Percentiles rank a stretch among this genome's conserved stretches.
Conservation (phyloP, 2,329 filamentous ascomycete genomes). For the Aureobasidium sp. region DNA sequence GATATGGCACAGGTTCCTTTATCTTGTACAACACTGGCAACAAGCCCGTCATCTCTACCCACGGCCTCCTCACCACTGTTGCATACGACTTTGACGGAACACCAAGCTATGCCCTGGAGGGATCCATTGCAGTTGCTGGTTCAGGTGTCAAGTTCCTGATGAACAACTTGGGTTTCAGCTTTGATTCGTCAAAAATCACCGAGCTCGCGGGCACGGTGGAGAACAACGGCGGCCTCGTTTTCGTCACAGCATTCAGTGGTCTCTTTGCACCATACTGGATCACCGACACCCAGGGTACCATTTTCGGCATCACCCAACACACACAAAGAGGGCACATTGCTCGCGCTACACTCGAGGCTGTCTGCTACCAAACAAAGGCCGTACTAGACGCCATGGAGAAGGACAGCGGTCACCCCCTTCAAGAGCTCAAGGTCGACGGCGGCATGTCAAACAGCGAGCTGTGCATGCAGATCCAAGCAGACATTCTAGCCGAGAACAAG, state of each 20-base stretch:
- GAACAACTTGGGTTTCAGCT: slow-evolving; percentile 58
- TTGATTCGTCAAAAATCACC: slow-evolving; percentile 57
- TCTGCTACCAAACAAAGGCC: slow-evolving; percentile 86
- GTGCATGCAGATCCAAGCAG: slow-evolving; percentile 86
- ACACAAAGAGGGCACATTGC: slow-evolving; percentile 82
- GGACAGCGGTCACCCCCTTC: slow-evolving; percentile 70
- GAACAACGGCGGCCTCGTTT: slow-evolving; percentile 75
- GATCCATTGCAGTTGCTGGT: slow-evolving; percentile 71
- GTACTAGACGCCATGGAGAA: slow-evolving; percentile 88
- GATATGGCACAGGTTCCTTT: slow-evolving; percentile 68
- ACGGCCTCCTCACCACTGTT: slow-evolving; percentile 78
- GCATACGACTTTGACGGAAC: slow-evolving; percentile 73
- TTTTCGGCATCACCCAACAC: slow-evolving; percentile 55
- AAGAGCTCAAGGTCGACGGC: slow-evolving; percentile 74
- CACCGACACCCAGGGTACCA: slow-evolving; percentile 81
- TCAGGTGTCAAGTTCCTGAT: slow-evolving; percentile 55
- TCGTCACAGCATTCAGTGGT: slow-evolving; percentile 87
- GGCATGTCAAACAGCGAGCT: slow-evolving; percentile 84
- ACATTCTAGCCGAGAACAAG: slow-evolving; percentile 57
- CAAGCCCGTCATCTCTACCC: slow-evolving; percentile 76
- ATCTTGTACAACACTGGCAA: slow-evolving; percentile 81
- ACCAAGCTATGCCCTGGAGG: slow-evolving; percentile 70
- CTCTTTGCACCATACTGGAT: slow-evolving; percentile 94
- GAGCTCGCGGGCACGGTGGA: slow-evolving; percentile 57
- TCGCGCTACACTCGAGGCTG: slow-evolving; percentile 81